phyloP scores from a whole-genome alignment of 164 flowering plant genomes.

The Dillenia suffruticosa region DNA sequence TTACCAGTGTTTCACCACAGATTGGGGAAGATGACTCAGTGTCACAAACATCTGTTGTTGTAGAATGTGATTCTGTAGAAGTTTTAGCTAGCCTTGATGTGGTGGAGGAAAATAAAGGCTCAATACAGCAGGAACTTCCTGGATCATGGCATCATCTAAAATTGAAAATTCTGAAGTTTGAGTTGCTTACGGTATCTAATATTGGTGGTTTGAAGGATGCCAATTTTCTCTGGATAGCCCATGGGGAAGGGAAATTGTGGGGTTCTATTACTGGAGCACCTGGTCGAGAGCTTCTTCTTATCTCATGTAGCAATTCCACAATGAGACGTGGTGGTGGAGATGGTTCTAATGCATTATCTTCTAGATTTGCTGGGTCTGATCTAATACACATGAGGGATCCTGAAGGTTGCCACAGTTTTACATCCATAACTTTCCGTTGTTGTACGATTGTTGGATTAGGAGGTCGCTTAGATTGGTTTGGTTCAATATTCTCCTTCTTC shows the following conservation, averaged over 20 bases:
- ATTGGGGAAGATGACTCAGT: conserved; percentile 19
- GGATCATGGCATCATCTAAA: conserved; percentile 66
- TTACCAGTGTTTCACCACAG: conserved; percentile 12
- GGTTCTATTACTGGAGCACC: conserved; percentile 50
- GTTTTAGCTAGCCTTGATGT: conserved; percentile 38
- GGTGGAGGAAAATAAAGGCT: conserved; percentile 27
- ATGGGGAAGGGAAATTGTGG: conserved; percentile 73
- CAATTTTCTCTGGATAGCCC: conserved; percentile 63
- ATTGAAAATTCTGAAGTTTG: conserved; percentile 55
- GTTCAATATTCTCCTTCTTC: conserved; percentile 54
- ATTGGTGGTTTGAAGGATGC: conserved; percentile 61
- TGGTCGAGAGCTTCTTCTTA: conserved; percentile 54
- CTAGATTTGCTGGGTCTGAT: conserved; percentile 67
- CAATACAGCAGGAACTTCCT: conserved; percentile 73
- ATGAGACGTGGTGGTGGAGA: conserved; percentile 89
- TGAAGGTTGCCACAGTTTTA: conserved; percentile 28
- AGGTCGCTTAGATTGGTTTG: conserved; percentile 92
- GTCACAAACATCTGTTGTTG: conserved; percentile 57
- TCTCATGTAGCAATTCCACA: conserved; percentile 68
- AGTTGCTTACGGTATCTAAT: conserved; percentile 66
- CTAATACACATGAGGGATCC: conserved; percentile 60
- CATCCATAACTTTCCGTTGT: conserved; percentile 60
- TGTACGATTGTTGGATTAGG: conserved; percentile 77
- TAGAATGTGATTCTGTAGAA: conserved; percentile 63
- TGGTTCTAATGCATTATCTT: conserved; percentile 83